These are phyloP conservation scores for Aaosphaeria arxii DNA, from an alignment of 2,329 filamentous ascomycete species.

Conservation along the genomic window DNA sequence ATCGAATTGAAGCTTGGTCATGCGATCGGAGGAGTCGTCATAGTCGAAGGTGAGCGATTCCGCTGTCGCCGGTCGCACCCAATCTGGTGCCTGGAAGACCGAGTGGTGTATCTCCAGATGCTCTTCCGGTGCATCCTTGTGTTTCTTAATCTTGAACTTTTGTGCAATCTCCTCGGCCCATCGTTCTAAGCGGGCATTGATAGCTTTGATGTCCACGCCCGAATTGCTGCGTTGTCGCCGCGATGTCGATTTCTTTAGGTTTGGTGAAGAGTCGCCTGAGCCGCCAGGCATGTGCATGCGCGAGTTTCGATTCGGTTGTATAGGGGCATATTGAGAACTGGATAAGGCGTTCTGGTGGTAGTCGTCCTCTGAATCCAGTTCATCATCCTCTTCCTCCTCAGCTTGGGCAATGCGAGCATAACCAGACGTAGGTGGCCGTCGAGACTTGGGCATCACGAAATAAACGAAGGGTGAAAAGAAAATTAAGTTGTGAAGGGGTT, in stretches of 20 bases:
- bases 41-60: conserved; percentile 64
- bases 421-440: conserved; percentile 46
- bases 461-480: conserved; percentile 1
- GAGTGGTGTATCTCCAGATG: conserved; percentile 94
- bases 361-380: conserved; percentile 41
- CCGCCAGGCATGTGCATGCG: conserved; percentile 41
- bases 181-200: conserved; percentile 89
- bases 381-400: conserved; percentile 46
- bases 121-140: conserved; percentile 70
- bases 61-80: conserved; percentile 74
- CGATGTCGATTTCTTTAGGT: conserved; percentile 19
- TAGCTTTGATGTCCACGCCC: conserved; percentile 95
- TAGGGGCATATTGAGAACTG: conserved; percentile 43
- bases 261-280: conserved; percentile 32
- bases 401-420: conserved; percentile 53
- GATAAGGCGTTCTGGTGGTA: conserved; percentile 36
- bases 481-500: conserved; percentile 6
- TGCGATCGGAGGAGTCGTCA: conserved; percentile 59
- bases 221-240: conserved; percentile 69
- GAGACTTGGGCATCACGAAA: conserved; percentile 27
- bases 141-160: conserved; percentile 85
- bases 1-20: conserved; percentile 81
- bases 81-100: conserved; percentile 91
- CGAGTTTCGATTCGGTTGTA: conserved; percentile 43
- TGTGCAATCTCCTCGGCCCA: conserved; percentile 98